Conservation (phyloP, 1,284 basidiomycete species). For the Austroboletus rostrupii region DNA sequence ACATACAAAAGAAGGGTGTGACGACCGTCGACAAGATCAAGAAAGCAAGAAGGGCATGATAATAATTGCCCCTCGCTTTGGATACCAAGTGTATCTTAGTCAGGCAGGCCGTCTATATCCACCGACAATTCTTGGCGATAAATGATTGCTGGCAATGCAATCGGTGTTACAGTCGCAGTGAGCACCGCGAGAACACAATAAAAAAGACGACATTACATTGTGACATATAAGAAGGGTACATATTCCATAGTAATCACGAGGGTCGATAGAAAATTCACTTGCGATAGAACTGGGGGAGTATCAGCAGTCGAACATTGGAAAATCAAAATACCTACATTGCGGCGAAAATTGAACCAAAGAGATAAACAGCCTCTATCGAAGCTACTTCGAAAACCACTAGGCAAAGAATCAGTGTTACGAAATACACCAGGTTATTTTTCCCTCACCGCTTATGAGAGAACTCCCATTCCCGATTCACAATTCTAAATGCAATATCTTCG, state of each 20-base stretch:
- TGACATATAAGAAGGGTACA: conserved; percentile 12
- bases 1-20: not conserved
- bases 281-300: conserved; percentile 59
- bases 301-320: conserved; percentile 14
- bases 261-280: conserved; percentile 38
- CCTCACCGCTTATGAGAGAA: conserved; percentile 89
- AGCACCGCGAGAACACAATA: conserved; percentile 13
- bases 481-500: conserved; percentile 97
- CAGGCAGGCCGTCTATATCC: conserved; percentile 9
- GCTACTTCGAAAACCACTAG: conserved; percentile 78
- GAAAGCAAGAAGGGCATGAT: conserved; percentile 19
- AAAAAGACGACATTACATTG: conserved; percentile 26
- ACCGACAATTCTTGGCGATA: conserved; percentile 5
- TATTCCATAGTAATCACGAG: conserved; percentile 9
- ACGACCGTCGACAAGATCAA: conserved; percentile 14
- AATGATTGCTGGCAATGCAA: not conserved
- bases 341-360: conserved; percentile 84
- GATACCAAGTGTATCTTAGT: conserved; percentile 10
- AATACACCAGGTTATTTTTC: not conserved
- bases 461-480: conserved; percentile 98
- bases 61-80: conserved; percentile 3
- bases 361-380: conserved; percentile 84
- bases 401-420: conserved; percentile 14
- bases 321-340: conserved; percentile 58
- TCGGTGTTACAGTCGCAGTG: conserved; percentile 8